Evolutionary conservation across 2,329 filamentous ascomycete genomes (phyloP).

Genomic region (Macrophomina tecta): DNA sequence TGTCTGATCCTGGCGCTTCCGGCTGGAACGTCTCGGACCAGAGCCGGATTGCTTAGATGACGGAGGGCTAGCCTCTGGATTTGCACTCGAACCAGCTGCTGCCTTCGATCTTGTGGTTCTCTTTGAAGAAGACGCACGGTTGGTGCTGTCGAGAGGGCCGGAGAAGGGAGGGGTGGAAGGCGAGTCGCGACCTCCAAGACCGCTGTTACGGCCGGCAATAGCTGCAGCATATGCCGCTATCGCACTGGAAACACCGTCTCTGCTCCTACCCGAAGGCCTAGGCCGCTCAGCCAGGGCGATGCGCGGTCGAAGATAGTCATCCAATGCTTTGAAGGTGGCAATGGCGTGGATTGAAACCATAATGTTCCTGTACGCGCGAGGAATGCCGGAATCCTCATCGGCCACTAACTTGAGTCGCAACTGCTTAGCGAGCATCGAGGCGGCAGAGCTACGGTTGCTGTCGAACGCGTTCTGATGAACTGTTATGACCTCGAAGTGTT

Average conservation of each 20-base stretch:
- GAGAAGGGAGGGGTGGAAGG: slow-evolving; percentile 42
- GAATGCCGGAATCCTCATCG: slow-evolving; percentile 89
- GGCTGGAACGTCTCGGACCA: slow-evolving; percentile 65
- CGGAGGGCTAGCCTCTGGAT: slow-evolving; percentile 52
- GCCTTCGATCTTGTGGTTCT: slow-evolving; percentile 42
- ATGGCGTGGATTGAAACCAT: slow-evolving; percentile 99
- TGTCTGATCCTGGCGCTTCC: slow-evolving; percentile 56
- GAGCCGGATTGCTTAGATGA: slow-evolving; percentile 60
- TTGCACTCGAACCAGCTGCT: slow-evolving; percentile 52
- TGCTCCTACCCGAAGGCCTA: slow-evolving; percentile 60
- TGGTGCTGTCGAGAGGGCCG: slow-evolving; percentile 41
- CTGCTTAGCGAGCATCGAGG: slow-evolving; percentile 96
- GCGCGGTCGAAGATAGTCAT: slow-evolving; percentile 91
- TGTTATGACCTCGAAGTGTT: slow-evolving; percentile 97
- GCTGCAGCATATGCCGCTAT: slow-evolving; percentile 80
- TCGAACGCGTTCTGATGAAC: slow-evolving; percentile 93
- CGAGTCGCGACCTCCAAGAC: slow-evolving; percentile 39
- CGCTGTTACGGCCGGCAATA: slow-evolving; percentile 60
- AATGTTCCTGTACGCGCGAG: slow-evolving; percentile 84
- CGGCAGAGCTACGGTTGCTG: slow-evolving; percentile 85
- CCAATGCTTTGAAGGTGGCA: slow-evolving; percentile 93
- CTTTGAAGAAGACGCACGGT: slow-evolving; percentile 37
- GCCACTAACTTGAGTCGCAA: slow-evolving; percentile 87
- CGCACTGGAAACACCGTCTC: slow-evolving; percentile 68
- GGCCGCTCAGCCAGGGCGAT: slow-evolving; percentile 82